Conservation (phyloP, 768 basidiomycete genomes). For the Xerocomus potaroensis region DNA sequence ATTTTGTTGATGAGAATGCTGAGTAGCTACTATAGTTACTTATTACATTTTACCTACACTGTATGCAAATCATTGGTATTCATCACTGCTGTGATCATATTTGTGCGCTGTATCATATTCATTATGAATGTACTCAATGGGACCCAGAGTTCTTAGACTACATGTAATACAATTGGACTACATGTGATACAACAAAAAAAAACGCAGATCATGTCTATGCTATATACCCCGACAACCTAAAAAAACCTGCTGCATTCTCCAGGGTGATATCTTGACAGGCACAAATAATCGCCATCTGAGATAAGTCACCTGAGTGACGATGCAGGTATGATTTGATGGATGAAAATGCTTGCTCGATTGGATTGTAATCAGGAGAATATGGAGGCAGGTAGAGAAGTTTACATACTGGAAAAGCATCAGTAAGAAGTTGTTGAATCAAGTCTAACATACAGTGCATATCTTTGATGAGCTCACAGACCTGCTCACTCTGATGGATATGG, state of each 20-base stretch:
- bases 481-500: background rate
- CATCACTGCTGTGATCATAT: too few species aligned
- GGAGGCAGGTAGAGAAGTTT: slow-evolving; percentile 27
- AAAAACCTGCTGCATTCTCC: slow-evolving; percentile 5
- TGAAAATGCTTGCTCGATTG: slow-evolving; percentile 26
- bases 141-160: too few species aligned
- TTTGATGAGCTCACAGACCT: background rate
- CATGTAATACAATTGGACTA: too few species aligned
- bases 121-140: too few species aligned
- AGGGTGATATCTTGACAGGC: slow-evolving; percentile 2
- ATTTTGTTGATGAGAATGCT: too few species aligned
- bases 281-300: background rate
- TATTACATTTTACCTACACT: too few species aligned
- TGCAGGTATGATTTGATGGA: background rate
- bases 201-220: too few species aligned
- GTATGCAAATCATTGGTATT: too few species aligned
- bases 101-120: too few species aligned
- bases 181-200: too few species aligned
- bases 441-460: background rate
- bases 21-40: too few species aligned
- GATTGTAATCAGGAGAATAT: slow-evolving; percentile 19
- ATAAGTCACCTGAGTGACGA: background rate
- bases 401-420: slow-evolving; percentile 10
- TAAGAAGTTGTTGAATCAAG: background rate
- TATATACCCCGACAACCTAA: slow-evolving; percentile 1